Evolutionary conservation across 1,284 basidiomycete genomes (phyloP), one percentile per base, ranked within the genome.

Genomic region (Amylostereum chailletii): DNA sequence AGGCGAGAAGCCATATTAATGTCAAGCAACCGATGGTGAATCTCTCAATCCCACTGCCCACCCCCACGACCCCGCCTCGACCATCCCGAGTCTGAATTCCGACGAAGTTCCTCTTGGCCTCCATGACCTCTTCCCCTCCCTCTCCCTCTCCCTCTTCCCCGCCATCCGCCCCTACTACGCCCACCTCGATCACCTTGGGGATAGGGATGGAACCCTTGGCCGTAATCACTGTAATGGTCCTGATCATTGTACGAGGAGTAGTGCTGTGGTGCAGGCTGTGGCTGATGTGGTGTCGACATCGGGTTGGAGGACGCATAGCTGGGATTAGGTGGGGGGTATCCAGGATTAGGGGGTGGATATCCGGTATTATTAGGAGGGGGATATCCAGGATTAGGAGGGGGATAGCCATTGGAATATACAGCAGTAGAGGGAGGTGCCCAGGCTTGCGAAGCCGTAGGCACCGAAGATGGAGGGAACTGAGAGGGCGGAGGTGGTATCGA

Each of bases 41-140:
- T 19, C 19, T n/a, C 39, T 40, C 39, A 40, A n/a, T 40, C 39
- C 39, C 39, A 40, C 39, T 40, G 39, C 42, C 42, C 42, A 7
- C 40, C 33, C 0, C 55, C 49, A 4, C 54, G 48, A 1, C 52
- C 52, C 4, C 50, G 47, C n/a, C 50, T 49, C 26, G 33, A 3
- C 55, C 55, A 55, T 6, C 54, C 54, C 10, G 31, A 41, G 36
- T 55, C 55, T 26, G 48, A 46, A 50, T 36, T 33, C 41, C 49
- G 34, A 19, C 48, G 52, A 40, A 34, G 39, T 5, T 40, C 43
- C 2, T 47, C 53, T 5, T 42, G 8, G 10, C 34, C 41, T 3
- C 40, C 51, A 19, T 39, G 32, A 1, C 45, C 26, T 27, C 46
- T 34, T 5, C 52, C 33, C 4, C 38, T 31, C 11, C 46, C n/a